Evolutionary conservation across 768 basidiomycete species (phyloP).

Genomic region (Mycena indigotica): DNA sequence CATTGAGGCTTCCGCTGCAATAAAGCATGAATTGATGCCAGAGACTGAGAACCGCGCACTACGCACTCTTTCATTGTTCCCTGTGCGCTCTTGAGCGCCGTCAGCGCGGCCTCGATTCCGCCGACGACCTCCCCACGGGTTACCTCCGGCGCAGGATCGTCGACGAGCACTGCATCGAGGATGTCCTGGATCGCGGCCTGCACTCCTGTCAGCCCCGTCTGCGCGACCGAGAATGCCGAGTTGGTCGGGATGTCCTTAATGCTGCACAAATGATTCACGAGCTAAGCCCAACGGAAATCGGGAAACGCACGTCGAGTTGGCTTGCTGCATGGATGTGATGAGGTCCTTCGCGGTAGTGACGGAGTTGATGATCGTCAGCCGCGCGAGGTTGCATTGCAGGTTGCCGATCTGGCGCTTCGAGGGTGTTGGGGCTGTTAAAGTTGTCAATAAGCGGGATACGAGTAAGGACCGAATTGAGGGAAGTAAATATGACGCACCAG

Average conservation of each 20-base stretch:
- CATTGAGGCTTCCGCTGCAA: not conserved
- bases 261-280: too few relatives aligned
- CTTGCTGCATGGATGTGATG: not conserved
- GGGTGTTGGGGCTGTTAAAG: not conserved
- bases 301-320: not conserved
- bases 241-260: not conserved
- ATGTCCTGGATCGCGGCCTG: not conserved
- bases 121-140: not conserved
- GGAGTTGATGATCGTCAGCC: not conserved
- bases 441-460: not conserved
- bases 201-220: not conserved
- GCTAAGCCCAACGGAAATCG: not conserved
- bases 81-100: not conserved
- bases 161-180: not conserved
- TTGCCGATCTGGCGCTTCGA: not conserved
- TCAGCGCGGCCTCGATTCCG: not conserved
- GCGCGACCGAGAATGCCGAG: not conserved
- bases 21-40: not conserved
- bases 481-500: not conserved
- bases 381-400: not conserved
- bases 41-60: not conserved
- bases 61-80: not conserved
- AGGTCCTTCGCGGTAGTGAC: not conserved
- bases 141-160: not conserved
- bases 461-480: not conserved